phyloP scores from a whole-genome alignment of 2,329 filamentous ascomycete genomes.

The Penicillium sp. region DNA sequence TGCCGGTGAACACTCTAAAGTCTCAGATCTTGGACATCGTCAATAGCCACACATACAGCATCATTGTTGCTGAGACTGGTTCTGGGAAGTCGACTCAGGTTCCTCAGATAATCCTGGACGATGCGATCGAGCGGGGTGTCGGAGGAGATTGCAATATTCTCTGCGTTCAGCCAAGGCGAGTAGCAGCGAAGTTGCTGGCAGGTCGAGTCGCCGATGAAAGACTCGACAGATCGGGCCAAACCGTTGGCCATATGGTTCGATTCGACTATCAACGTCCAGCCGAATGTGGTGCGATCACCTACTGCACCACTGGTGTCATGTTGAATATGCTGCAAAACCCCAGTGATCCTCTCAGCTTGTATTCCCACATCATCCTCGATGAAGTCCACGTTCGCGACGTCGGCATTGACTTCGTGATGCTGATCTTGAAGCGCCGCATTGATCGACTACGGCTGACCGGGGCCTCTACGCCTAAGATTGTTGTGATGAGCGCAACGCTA shows the following conservation, averaged over 20 bases:
- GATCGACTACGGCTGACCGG: slow-evolving; percentile 28
- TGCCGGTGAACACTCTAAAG: slow-evolving; percentile 42
- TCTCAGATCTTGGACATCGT: slow-evolving; percentile 38
- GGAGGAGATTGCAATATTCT: slow-evolving; percentile 48
- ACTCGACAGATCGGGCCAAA: slow-evolving; percentile 37
- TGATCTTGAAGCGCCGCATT: slow-evolving; percentile 43
- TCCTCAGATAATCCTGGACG: slow-evolving; percentile 51
- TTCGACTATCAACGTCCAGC: slow-evolving; percentile 37
- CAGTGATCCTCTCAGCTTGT: slow-evolving; percentile 35
- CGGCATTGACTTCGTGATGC: slow-evolving; percentile 45
- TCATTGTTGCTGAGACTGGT: slow-evolving; percentile 46
- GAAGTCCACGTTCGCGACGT: slow-evolving; percentile 49
- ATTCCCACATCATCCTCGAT: slow-evolving; percentile 49
- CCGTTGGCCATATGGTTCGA: slow-evolving; percentile 47
- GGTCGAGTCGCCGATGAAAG: slow-evolving; percentile 46
- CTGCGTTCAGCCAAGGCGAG: slow-evolving; percentile 48
- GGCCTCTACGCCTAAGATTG: slow-evolving; percentile 40
- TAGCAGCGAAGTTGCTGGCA: slow-evolving; percentile 47
- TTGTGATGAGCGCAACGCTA: slow-evolving; percentile 49
- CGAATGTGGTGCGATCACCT: slow-evolving; percentile 41
- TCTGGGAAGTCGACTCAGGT: slow-evolving; percentile 49
- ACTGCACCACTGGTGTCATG: slow-evolving; percentile 49
- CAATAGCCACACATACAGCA: slow-evolving; percentile 40
- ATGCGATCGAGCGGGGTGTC: slow-evolving; percentile 37
- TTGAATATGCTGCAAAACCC: slow-evolving; percentile 42